A percentile compares a stretch with the other conserved stretches of the same genome.
These are phyloP conservation scores for Starmerella geochares DNA, from an alignment of 805 yeast genomes.

Conservation along the genomic window DNA sequence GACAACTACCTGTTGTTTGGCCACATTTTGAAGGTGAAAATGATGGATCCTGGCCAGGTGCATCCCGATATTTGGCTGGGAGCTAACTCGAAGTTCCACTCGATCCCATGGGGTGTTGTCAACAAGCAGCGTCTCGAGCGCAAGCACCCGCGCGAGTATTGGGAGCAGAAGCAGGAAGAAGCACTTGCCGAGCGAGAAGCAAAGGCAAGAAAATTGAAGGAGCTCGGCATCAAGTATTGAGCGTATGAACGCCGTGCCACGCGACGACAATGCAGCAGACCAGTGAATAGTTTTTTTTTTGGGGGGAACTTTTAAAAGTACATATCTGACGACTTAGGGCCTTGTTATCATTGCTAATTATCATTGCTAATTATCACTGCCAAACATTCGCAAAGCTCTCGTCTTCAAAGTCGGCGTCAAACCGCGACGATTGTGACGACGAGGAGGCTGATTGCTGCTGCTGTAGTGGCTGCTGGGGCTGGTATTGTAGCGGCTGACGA, in stretches of 20 bases:
- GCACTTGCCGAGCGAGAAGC: conserved; percentile 36
- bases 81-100: conserved; percentile 44
- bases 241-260: too few relatives aligned
- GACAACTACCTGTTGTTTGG: conserved; percentile 83
- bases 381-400: conserved; percentile 21
- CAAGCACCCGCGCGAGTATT: conserved; percentile 46
- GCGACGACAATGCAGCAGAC: too few relatives aligned
- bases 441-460: background rate
- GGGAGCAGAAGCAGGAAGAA: conserved; percentile 45
- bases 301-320: conserved; percentile 1
- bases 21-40: conserved; percentile 70
- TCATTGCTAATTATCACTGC: too few relatives aligned
- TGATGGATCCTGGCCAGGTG: conserved; percentile 35
- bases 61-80: conserved; percentile 48
- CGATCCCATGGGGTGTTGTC: conserved; percentile 51
- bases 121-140: conserved; percentile 45
- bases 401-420: conserved; percentile 15
- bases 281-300: too few relatives aligned
- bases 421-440: conserved; percentile 2
- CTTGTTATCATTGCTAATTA: too few relatives aligned
- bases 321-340: background rate
- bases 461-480: conserved; percentile 1
- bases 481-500: background rate
- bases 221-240: conserved; percentile 48
- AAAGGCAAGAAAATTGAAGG: conserved; percentile 43